Base-by-base conservation (phyloP, 768 basidiomycete species). In the Gloeophyllum trabeum region DNA sequence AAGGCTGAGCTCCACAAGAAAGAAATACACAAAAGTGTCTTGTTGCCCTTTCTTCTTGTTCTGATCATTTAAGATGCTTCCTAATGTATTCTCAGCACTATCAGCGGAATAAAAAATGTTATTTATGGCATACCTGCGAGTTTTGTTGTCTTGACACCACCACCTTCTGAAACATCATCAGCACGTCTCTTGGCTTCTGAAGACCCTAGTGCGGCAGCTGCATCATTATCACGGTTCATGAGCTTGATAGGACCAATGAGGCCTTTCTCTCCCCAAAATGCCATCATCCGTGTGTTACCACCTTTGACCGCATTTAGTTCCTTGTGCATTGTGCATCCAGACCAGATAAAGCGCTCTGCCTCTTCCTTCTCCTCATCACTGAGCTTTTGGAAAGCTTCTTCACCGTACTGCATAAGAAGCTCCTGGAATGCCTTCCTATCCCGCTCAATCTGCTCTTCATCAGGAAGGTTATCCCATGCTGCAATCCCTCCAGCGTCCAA, bases 321-420 rank as follows among this genome's bases (percentile, higher is more conserved):
- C 46, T 65, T 66, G 48, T 67, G 64, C 59, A 62, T 62, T 35
- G 56, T 59, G 46, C 65, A 66, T 1, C 62, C 63, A 16, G 47
- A 58, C 56, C 57, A 61, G 5, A 66, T 44, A 44, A 66, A 65
- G 2, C 62, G 48, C 6, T 54, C 43, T 0, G 56, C 43, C 0
- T 39, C 42, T 4, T 40, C 37, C 36, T 45, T 18, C 40, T 57
- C 51, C 3, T 21, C 14, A 4, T 38, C 39, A 0, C 53, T 35
- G 1, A 61, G 36, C 16, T 25, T 23, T 1, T 28, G 41, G 35
- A 51, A 54, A 3, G 37, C 41, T 0, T 44, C 48, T 18, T 43
- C 34, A 3, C 54, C 51, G 4, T 57, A 32, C 28, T 10, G 10
- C 16, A 10, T 32, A 10, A 16, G 41, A 6, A 60, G 36, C 3